These are phyloP conservation scores for Blastocystis sp. DNA, from an alignment of 352 stramenopile genomes.

Conservation along the genomic window DNA sequence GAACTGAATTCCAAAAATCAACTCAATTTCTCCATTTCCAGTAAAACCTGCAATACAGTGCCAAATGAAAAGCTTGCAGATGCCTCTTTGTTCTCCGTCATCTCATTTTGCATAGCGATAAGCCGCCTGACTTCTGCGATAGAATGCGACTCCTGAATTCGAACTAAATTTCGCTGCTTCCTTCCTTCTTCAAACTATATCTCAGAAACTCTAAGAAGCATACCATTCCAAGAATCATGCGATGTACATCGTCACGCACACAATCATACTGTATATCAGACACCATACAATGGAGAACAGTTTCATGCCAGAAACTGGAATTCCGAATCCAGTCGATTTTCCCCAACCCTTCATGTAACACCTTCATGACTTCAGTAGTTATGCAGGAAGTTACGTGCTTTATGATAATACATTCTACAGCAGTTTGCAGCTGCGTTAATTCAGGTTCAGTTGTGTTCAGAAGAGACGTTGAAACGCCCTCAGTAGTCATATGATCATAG, in stretches of 20 bases:
- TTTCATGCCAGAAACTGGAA: background rate
- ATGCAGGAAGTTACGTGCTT: background rate
- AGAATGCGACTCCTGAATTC: slow-evolving; percentile 6
- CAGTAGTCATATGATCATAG: background rate
- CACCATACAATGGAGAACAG: background rate
- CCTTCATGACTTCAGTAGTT: background rate
- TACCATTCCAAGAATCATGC: background rate
- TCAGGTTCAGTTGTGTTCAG: background rate
- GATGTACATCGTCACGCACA: background rate
- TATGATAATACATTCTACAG: background rate
- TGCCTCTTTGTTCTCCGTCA: background rate
- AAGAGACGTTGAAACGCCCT: background rate
- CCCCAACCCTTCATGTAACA: background rate
- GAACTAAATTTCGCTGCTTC: slow-evolving; percentile 32
- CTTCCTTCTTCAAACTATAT: slow-evolving; percentile 11
- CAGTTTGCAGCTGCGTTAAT: background rate
- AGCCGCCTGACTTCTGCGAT: background rate
- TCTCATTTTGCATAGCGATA: background rate
- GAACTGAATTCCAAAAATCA: background rate
- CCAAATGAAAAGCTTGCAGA: background rate
- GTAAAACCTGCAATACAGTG: background rate
- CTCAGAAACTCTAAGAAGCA: background rate
- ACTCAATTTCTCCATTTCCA: background rate
- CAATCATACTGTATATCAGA: background rate
- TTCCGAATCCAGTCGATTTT: background rate